These are phyloP conservation scores for Eucalyptus curtisii DNA, from an alignment of 345 rosid species.

Conservation along the genomic window DNA sequence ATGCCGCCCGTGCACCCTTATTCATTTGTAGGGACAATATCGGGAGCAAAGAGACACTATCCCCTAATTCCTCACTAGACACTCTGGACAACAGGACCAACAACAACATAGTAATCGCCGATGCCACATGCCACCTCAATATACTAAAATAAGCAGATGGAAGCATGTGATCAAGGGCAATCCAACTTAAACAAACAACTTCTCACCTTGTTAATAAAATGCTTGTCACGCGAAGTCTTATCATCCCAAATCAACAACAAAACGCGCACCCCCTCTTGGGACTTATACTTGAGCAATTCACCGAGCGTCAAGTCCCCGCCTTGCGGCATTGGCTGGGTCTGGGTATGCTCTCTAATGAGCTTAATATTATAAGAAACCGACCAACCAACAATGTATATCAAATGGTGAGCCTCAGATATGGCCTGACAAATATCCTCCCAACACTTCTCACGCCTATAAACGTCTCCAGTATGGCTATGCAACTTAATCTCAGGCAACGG, in stretches of 20 bases:
- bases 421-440: slow-evolving; percentile 97
- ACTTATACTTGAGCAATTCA: slow-evolving; percentile 78
- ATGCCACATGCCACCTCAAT: neutral
- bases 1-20: neutral
- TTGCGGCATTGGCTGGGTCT: slow-evolving; percentile 47
- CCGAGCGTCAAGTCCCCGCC: slow-evolving; percentile 83
- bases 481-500: slow-evolving; percentile 31
- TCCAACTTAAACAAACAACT: neutral
- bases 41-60: neutral
- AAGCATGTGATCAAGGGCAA: neutral
- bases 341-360: slow-evolving; percentile 68
- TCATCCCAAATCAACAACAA: slow-evolving; percentile 89
- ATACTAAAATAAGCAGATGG: neutral
- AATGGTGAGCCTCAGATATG: slow-evolving; percentile 85
- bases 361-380: slow-evolving; percentile 78
- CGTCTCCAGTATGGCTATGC: neutral
- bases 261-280: slow-evolving; percentile 87
- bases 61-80: neutral
- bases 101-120: neutral
- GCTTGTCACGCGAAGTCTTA: slow-evolving; percentile 70
- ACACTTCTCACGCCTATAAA: slow-evolving; percentile 28
- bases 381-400: slow-evolving; percentile 89
- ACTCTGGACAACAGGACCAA: neutral
- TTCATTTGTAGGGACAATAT: neutral
- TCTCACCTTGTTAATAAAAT: slow-evolving; percentile 40